Conservation (phyloP, 257 asterid species). For the Solanum appendiculatum region DNA sequence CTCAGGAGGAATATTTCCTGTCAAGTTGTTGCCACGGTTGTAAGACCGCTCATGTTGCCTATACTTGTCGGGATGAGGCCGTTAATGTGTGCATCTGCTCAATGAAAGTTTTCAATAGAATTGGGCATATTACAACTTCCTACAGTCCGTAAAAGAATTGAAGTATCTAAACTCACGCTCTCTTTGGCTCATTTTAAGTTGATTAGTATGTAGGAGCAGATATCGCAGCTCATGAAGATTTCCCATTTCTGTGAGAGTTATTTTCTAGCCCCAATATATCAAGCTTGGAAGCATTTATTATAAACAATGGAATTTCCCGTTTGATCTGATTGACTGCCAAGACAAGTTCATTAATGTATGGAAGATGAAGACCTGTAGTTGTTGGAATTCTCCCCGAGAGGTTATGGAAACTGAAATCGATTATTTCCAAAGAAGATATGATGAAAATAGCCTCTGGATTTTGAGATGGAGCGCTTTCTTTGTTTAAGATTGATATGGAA, state of each 20-base stretch:
- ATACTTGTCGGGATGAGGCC: conserved; percentile 19
- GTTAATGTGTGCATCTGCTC: background rate
- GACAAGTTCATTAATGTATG: no score
- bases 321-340: no score
- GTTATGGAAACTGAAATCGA: conserved; percentile 2
- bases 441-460: no score
- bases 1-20: conserved; percentile 17
- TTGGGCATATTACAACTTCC: conserved; percentile 11
- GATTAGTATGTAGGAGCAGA: background rate
- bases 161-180: background rate
- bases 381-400: conserved; percentile 14
- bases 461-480: no score
- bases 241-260: background rate
- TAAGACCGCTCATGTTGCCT: conserved; percentile 26
- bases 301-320: no score
- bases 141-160: background rate
- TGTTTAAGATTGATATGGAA: no score
- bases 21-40: conserved; percentile 14
- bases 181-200: background rate
- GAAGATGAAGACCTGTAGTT: background rate
- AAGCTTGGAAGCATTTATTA: no score
- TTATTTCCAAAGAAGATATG: no score
- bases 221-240: background rate
- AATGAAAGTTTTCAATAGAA: conserved; percentile 12
- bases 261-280: no score